Evolutionary conservation across 441 rosid species (phyloP), one percentile per base, ranked within the genome.

Genomic region (Aleurites moluccanus): DNA sequence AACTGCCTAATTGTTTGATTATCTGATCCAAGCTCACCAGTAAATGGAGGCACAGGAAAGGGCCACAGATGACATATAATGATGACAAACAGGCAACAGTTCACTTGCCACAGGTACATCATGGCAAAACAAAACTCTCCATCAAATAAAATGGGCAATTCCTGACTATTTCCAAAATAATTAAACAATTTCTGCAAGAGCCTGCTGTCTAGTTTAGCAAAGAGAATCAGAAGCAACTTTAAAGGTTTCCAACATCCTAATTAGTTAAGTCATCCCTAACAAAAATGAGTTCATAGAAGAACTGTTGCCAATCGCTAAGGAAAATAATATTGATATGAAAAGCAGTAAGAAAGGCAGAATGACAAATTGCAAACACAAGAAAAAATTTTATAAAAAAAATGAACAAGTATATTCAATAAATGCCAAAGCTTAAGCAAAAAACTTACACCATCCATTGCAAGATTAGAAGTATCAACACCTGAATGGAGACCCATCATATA

Each of bases 401-500:
- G 27, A 38, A 45, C 11, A 69, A 59, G 40, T n/a, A 53, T 47
- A 52, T 44, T 14, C 47, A 60, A 53, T 47, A 44, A 50, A 74
- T 13, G 27, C 27, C 16, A 49, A 75, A 45, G 10, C 66, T 72
- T 59, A 25, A 60, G 28, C 30, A 72, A 72, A 73, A 69, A 82
- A 89, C 98, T 91, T 90, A 96, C 99, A 82, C 98, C 97, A 63
- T 92, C 97, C 96, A 92, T 94, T n/a, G 78, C 83, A 81, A 94
- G 96, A 81, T 82, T 66, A 57, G 93, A 90, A 38, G 94, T 94
- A 86, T 91, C 98, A 71, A 96, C 99, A 66, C 85, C 90, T 53
- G 98, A 96, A 88, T 96, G 98, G 79, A 96, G 98, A 82, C 99
- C 99, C 98, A 91, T 96, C 98, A 96, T 94, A 83, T 94, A 96